phyloP scores from a whole-genome alignment of 176 grass and related monocot genomes.

The Bothriochloa decipiens region DNA sequence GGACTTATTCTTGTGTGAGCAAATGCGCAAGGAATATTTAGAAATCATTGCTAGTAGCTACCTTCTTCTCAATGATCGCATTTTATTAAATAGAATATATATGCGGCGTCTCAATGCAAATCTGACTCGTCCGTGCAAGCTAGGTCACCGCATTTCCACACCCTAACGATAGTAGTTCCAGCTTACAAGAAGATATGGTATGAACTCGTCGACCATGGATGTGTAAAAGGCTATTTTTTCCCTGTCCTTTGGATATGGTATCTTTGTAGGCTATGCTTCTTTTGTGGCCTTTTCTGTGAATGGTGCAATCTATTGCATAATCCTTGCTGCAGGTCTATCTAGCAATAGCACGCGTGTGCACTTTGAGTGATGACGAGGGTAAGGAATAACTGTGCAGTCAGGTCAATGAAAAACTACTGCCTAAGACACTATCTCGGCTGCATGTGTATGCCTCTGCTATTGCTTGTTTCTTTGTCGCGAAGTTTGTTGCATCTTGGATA shows the following conservation, averaged over 20 bases:
- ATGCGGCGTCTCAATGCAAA: constrained; percentile 7
- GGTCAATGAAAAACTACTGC: constrained; percentile 37
- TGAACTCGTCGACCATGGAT: constrained; percentile 31
- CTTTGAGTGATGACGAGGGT: constrained; percentile 51
- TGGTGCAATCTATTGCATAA: constrained; percentile 24
- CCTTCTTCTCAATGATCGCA: neutral
- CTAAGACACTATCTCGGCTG: constrained; percentile 25
- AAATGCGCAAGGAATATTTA: constrained; percentile 44
- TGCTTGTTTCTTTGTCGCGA: neutral
- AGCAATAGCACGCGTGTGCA: constrained; percentile 1
- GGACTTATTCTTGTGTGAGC: constrained; percentile 44
- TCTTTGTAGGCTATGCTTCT: constrained; percentile 14
- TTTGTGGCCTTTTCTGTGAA: constrained; percentile 29
- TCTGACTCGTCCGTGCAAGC: constrained; percentile 23
- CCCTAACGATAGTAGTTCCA: neutral
- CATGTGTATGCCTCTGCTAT: constrained; percentile 3
- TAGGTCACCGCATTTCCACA: neutral
- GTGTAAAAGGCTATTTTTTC: neutral
- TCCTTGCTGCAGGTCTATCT: constrained; percentile 8
- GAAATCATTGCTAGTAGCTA: neutral
- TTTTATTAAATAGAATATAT: neutral
- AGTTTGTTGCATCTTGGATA: neutral
- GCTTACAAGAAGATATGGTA: neutral
- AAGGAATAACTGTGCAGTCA: constrained; percentile 45
- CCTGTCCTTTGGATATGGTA: constrained; percentile 32